phyloP scores from a whole-genome alignment of 2,329 filamentous ascomycete genomes.

The Botrytis aclada region DNA sequence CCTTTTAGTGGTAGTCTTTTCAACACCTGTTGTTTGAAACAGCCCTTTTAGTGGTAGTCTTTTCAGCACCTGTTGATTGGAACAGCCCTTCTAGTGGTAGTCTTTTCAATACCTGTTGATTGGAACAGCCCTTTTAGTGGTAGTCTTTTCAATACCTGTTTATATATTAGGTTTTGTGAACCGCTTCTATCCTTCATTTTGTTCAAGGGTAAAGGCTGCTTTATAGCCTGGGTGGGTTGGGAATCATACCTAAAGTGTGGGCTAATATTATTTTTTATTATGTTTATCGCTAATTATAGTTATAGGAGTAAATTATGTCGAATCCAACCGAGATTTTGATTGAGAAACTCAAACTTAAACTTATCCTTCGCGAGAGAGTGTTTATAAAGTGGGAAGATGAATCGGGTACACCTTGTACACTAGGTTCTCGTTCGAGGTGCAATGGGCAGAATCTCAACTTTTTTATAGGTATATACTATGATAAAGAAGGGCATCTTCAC shows the following conservation, averaged over 20 bases:
- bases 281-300: not conserved
- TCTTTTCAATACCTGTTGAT: not conserved
- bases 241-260: slow-evolving; percentile 5
- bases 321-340: not conserved
- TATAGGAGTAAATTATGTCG: not conserved
- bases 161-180: not conserved
- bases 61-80: too few species aligned
- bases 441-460: not conserved
- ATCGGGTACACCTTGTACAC: not conserved
- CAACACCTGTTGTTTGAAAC: too few species aligned
- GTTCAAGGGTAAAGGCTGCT: slow-evolving; percentile 5
- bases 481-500: not conserved
- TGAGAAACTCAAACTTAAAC: not conserved
- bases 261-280: not conserved
- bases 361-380: slow-evolving; percentile 3
- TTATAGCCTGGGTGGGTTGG: slow-evolving; percentile 14
- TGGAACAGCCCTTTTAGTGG: not conserved
- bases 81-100: too few species aligned
- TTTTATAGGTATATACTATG: not conserved
- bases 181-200: not conserved
- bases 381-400: slow-evolving; percentile 5
- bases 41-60: too few species aligned
- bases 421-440: not conserved
- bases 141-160: not conserved
- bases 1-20: not conserved